A percentile compares a stretch with the other conserved stretches of the same genome.
These are phyloP conservation scores for Lineolata rhizophorae DNA, from an alignment of 495 filamentous ascomycete genomes.

Conservation along the genomic window DNA sequence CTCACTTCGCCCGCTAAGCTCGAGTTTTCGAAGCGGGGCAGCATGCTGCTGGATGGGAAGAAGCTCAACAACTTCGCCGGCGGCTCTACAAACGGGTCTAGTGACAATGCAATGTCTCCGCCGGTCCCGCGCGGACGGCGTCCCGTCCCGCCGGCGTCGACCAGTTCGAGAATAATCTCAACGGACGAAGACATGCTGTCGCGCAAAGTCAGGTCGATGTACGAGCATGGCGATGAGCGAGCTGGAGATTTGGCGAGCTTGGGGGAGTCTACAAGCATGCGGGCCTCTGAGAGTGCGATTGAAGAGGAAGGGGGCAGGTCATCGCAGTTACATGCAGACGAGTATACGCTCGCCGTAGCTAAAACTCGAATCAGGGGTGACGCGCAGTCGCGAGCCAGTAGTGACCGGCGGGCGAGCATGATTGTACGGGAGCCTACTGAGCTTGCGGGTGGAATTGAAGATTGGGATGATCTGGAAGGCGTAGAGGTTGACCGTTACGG, in stretches of 20 bases:
- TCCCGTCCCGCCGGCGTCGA: neutral
- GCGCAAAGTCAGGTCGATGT: slow-evolving; percentile 77
- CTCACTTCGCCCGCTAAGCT: slow-evolving; percentile 26
- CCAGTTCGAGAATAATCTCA: slow-evolving; percentile 31
- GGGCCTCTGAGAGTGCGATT: slow-evolving; percentile 30
- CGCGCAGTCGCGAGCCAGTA: neutral
- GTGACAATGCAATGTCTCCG: neutral
- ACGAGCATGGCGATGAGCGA: slow-evolving; percentile 46
- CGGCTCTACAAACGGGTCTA: slow-evolving; percentile 4
- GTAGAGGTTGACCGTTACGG: slow-evolving; percentile 82
- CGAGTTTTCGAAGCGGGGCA: slow-evolving; percentile 41
- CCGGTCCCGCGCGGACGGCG: slow-evolving; percentile 2
- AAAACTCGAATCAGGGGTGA: neutral
- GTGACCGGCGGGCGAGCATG: slow-evolving; percentile 6
- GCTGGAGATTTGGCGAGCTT: slow-evolving; percentile 25
- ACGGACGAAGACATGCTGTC: slow-evolving; percentile 71
- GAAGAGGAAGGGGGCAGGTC: slow-evolving; percentile 32
- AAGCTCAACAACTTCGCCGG: slow-evolving; percentile 16
- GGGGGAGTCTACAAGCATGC: slow-evolving; percentile 14
- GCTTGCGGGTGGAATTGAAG: slow-evolving; percentile 71
- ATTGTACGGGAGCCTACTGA: slow-evolving; percentile 32
- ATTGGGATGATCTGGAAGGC: slow-evolving; percentile 85
- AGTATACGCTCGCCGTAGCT: neutral
- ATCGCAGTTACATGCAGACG: slow-evolving; percentile 14
- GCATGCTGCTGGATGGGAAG: slow-evolving; percentile 37